Conservation (phyloP, 305 asterid species). For the Solanum aculeatissimum region DNA sequence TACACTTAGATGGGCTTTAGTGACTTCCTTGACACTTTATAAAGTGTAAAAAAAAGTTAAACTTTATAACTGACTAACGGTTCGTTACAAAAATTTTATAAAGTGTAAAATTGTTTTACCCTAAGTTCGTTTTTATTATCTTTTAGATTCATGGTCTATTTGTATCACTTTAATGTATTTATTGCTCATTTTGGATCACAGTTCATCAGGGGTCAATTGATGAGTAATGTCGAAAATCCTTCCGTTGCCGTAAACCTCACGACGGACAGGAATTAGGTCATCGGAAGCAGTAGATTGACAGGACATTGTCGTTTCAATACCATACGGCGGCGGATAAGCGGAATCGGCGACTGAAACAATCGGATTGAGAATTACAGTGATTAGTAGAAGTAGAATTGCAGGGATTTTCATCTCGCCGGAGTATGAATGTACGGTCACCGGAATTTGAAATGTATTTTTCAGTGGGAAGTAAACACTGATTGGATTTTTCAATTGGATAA, state of each 20-base stretch:
- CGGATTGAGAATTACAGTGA: conserved; percentile 1
- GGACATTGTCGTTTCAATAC: conserved; percentile 18
- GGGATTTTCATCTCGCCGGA: not conserved
- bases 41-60: no score
- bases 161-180: no score
- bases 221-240: conserved; percentile 81
- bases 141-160: no score
- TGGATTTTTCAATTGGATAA: no score
- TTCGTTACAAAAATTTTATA: no score
- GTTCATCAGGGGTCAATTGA: conserved; percentile 34
- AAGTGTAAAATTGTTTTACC: no score
- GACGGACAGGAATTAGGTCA: conserved; percentile 47
- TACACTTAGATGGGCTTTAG: no score
- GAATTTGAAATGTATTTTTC: not conserved
- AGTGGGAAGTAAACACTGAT: no score
- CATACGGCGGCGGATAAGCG: conserved; percentile 65
- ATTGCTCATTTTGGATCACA: no score
- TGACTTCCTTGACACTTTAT: no score
- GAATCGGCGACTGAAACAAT: conserved; percentile 18
- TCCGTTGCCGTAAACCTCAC: conserved; percentile 80
- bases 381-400: conserved; percentile 9
- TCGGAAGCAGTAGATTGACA: conserved; percentile 1
- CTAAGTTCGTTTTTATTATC: no score
- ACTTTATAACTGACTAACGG: no score
- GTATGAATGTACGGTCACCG: not conserved